Percentiles rank a stretch among this genome's conserved stretches.
Conservation (phyloP, 2,329 filamentous ascomycete species). For the Epichloe baconii region DNA sequence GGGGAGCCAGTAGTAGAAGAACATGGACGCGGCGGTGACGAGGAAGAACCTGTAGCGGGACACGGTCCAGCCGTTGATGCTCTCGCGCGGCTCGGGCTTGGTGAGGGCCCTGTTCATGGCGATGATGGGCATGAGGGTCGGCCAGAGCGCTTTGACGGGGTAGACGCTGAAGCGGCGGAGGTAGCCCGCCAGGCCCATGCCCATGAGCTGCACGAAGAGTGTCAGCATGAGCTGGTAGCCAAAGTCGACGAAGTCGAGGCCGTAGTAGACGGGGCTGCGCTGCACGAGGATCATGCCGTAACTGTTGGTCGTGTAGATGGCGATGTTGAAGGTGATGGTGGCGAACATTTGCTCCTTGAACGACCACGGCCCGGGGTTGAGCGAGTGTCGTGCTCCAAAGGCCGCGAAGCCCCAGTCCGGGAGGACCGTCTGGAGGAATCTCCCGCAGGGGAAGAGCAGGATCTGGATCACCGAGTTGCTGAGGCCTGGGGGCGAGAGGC, state of each 20-base stretch:
- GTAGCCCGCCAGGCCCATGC: conserved; percentile 40
- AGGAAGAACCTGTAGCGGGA: conserved; percentile 34
- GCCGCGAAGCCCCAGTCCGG: conserved; percentile 32
- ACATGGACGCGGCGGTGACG: conserved; percentile 29
- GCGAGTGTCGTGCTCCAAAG: conserved; percentile 25
- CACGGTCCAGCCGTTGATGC: conserved; percentile 24
- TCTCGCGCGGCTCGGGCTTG: conserved; percentile 15
- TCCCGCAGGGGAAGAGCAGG: conserved; percentile 19
- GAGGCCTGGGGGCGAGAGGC: conserved; percentile 11
- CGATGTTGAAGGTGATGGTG: conserved; percentile 43
- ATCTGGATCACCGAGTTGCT: conserved; percentile 29
- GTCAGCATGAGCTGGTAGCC: conserved; percentile 33
- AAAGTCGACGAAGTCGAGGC: conserved; percentile 25
- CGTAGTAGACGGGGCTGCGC: conserved; percentile 30
- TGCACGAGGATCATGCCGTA: conserved; percentile 35
- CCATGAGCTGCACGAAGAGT: conserved; percentile 37
- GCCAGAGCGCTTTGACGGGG: conserved; percentile 38
- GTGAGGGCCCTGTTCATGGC: conserved; percentile 32
- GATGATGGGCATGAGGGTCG: conserved; percentile 33
- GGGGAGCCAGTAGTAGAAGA: conserved; percentile 41
- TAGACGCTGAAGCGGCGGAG: conserved; percentile 38
- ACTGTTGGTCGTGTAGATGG: conserved; percentile 32
- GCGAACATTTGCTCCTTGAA: conserved; percentile 49
- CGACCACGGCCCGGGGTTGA: conserved; percentile 42
- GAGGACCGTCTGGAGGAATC: conserved; percentile 29